These are phyloP conservation scores for Tricholoma furcatifolium DNA, from an alignment of 768 basidiomycete species.

Conservation along the genomic window DNA sequence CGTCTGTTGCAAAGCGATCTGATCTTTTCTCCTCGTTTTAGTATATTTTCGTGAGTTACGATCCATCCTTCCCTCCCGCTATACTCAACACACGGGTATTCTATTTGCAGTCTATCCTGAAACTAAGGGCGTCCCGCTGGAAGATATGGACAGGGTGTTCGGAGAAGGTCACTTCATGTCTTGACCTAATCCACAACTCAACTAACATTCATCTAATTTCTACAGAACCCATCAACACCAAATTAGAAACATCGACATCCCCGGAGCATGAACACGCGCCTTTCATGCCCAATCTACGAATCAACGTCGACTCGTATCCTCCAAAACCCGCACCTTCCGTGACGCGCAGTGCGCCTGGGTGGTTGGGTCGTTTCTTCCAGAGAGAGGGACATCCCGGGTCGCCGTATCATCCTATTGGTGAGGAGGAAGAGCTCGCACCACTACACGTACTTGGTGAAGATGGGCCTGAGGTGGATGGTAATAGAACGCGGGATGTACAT, in stretches of 20 bases:
- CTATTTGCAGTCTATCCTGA: conserved; percentile 70
- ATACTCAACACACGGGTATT: conserved; percentile 9
- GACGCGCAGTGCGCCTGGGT: background rate
- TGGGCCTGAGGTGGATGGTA: background rate
- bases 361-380: conserved; percentile 14
- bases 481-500: conserved; percentile 1
- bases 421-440: conserved; percentile 15
- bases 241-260: background rate
- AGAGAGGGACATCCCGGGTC: background rate
- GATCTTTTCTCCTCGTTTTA: conserved; percentile 16
- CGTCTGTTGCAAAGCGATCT: background rate
- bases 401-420: conserved; percentile 11
- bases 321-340: conserved; percentile 5
- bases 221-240: conserved; percentile 4
- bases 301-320: conserved; percentile 6
- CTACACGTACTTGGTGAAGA: background rate
- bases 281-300: conserved; percentile 2
- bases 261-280: conserved; percentile 6
- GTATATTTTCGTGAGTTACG: conserved; percentile 73
- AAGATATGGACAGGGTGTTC: conserved; percentile 90
- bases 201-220: background rate
- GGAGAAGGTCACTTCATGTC: conserved; percentile 66
- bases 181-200: background rate
- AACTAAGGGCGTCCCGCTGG: conserved; percentile 82
- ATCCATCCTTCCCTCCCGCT: background rate